Conservation (phyloP, 2,329 filamentous ascomycete species). For the Ceratocystis alfenasii region DNA sequence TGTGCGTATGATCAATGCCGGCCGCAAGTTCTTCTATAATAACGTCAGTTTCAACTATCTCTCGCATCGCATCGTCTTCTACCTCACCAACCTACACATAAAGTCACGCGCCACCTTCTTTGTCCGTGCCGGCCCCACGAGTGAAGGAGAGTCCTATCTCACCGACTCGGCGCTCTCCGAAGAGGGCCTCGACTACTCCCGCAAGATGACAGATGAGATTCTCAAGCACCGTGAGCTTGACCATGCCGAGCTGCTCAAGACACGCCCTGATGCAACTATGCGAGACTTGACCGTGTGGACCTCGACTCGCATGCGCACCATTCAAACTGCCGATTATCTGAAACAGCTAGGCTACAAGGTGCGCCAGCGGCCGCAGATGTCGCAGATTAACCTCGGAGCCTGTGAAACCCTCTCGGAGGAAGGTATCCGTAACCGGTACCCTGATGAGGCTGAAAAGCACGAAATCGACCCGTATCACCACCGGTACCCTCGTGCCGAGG, state of each 20-base stretch:
- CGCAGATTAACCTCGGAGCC: slow-evolving; percentile 89
- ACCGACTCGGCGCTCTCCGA: slow-evolving; percentile 74
- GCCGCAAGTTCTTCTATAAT: slow-evolving; percentile 85
- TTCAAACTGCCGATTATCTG: slow-evolving; percentile 80
- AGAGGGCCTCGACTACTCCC: slow-evolving; percentile 67
- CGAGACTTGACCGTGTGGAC: slow-evolving; percentile 89
- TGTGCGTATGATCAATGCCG: slow-evolving; percentile 99
- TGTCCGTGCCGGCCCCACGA: slow-evolving; percentile 70
- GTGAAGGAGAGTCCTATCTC: slow-evolving; percentile 86
- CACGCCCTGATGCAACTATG: slow-evolving; percentile 54
- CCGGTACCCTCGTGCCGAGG: slow-evolving; percentile 86
- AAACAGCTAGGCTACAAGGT: slow-evolving; percentile 71
- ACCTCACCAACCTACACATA: slow-evolving; percentile 93
- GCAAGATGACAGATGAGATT: slow-evolving; percentile 74
- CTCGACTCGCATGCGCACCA: slow-evolving; percentile 76
- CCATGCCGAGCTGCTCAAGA: slow-evolving; percentile 53
- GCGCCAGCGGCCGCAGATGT: slow-evolving; percentile 88
- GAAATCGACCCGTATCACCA: slow-evolving; percentile 94
- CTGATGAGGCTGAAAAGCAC: slow-evolving; percentile 86
- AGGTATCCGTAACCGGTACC: slow-evolving; percentile 68
- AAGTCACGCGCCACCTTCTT: slow-evolving; percentile 92
- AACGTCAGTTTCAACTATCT: slow-evolving; percentile 95
- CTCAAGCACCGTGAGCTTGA: slow-evolving; percentile 75
- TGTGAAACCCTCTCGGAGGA: slow-evolving; percentile 86
- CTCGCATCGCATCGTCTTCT: slow-evolving; percentile 95